A percentile compares a stretch with the other conserved stretches of the same genome.
Evolutionary conservation across 768 basidiomycete species (phyloP).

Genomic region (Rhodotorula paludigena): DNA sequence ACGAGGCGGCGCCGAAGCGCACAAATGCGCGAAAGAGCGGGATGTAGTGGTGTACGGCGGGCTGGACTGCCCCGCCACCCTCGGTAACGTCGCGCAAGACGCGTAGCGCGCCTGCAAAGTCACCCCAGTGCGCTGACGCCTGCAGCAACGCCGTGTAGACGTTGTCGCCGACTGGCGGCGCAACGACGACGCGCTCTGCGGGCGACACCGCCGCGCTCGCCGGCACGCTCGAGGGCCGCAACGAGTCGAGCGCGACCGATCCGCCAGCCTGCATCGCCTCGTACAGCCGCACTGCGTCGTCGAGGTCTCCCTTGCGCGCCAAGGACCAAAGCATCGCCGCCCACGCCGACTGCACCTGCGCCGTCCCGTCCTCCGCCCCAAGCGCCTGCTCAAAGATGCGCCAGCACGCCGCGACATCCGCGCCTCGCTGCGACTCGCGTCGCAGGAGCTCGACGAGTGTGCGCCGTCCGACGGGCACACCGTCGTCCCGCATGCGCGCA

Average conservation of each 20-base stretch:
- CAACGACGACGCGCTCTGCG: no score
- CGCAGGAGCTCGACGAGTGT: constrained; percentile 4
- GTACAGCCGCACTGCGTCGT: constrained; percentile 13
- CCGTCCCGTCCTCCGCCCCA: not conserved
- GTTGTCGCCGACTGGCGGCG: constrained; percentile 58
- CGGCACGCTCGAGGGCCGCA: not conserved
- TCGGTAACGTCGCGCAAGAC: constrained; percentile 66
- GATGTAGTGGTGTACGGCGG: constrained; percentile 59
- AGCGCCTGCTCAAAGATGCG: not conserved
- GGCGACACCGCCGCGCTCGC: not conserved
- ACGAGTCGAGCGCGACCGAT: constrained; percentile 1
- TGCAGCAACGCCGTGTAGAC: constrained; percentile 64
- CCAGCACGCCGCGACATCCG: not conserved
- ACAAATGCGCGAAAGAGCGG: constrained; percentile 71
- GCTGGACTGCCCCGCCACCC: constrained; percentile 49
- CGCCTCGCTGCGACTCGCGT: constrained; percentile 2
- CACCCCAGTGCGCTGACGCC: constrained; percentile 64
- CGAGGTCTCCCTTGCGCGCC: constrained; percentile 3
- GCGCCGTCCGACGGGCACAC: not conserved
- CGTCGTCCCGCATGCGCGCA: constrained; percentile 2
- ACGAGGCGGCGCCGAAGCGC: constrained; percentile 53
- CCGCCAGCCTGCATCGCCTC: constrained; percentile 7
- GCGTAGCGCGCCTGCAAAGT: constrained; percentile 56
- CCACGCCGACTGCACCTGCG: not conserved
- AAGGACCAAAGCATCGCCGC: constrained; percentile 6